A percentile compares a stretch with the other conserved stretches of the same genome.
These are phyloP conservation scores for Globisporangium spinosum DNA, from an alignment of 352 stramenopile species.

Conservation along the genomic window DNA sequence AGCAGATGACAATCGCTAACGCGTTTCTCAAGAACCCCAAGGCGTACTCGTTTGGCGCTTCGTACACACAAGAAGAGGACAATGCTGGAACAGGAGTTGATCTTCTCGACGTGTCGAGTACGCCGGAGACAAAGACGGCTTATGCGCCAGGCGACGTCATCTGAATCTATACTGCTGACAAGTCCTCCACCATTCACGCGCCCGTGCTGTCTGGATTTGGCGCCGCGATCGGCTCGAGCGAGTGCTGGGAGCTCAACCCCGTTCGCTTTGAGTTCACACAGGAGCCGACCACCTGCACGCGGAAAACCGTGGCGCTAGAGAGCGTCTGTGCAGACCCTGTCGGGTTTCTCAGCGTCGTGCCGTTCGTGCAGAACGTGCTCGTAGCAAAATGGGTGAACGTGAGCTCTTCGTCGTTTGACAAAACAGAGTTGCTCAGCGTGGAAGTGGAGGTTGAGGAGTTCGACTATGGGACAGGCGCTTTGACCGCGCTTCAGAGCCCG, in stretches of 20 bases:
- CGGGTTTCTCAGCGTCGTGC: conserved; percentile 16
- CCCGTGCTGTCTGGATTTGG: conserved; percentile 25
- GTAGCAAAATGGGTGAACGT: conserved; percentile 25
- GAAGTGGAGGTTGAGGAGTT: conserved; percentile 22
- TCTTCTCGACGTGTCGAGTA: background rate
- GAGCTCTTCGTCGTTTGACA: background rate
- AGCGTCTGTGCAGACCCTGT: conserved; percentile 11
- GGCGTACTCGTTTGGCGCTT: conserved; percentile 23
- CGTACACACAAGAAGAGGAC: background rate
- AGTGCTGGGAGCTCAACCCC: conserved; percentile 23
- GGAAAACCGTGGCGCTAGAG: conserved; percentile 11
- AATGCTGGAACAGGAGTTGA: background rate
- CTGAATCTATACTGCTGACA: conserved; percentile 20
- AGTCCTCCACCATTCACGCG: conserved; percentile 7
- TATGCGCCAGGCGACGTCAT: conserved; percentile 36
- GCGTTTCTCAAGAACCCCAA: conserved; percentile 44
- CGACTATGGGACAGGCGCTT: conserved; percentile 1
- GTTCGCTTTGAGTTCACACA: conserved; percentile 28
- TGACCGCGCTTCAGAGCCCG: background rate
- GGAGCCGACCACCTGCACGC: conserved; percentile 13
- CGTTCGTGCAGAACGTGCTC: conserved; percentile 21
- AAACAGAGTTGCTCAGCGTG: conserved; percentile 12
- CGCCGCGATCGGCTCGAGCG: conserved; percentile 18
- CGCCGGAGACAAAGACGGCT: background rate
- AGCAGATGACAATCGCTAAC: conserved; percentile 28